Evolutionary conservation across 495 filamentous ascomycete genomes (phyloP), one percentile per base, ranked within the genome.

Genomic region (Tetracladium setigerum): DNA sequence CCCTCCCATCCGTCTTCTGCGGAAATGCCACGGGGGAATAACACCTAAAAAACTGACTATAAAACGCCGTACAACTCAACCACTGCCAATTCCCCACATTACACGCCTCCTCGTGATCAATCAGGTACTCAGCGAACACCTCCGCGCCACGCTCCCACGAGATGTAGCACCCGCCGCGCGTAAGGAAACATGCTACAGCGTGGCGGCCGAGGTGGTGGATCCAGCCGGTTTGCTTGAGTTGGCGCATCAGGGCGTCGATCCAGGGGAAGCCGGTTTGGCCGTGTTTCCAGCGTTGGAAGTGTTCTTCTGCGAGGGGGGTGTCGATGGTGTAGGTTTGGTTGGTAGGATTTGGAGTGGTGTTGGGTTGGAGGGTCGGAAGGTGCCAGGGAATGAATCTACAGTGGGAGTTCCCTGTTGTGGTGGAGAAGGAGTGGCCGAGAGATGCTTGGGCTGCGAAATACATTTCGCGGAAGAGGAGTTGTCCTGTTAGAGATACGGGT

Each of bases 51-150:
- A 79, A 87, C 54, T 80, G 76, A 1, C 68, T 50, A 47, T 70
- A 84, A 59, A 86, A 87, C 0, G 83, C 83, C 0, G 79, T 82
- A 58, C 83, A 86, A 17, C 69, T 73, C n/a, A 87, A 62, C 83
- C 83, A 87, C 58, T 83, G 79, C 83, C 81, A 87, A 41, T 87
- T 86, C 0, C 83, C 83, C 0, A 69, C 65, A 49, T 86, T 87
- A 38, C 76, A 82, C 9, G 82, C 77, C 0, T 74, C 69, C 59
- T 87, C 83, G 54, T 87, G 82, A 49, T 87, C 83, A 33, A 87
- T 66, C 31, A 87, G 65, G 67, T 70, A 75, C 48, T 86, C 82
- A 55, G 86, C 82, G 38, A 87, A 87, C 0, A 86, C 83, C 18
- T 82, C 82, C 3, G 81, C 83, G 0, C 83, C 83, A 16, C 83